Evolutionary conservation across 805 yeast genomes (phyloP), one percentile per base, ranked within the genome.

Genomic region (Kazachstania africana): DNA sequence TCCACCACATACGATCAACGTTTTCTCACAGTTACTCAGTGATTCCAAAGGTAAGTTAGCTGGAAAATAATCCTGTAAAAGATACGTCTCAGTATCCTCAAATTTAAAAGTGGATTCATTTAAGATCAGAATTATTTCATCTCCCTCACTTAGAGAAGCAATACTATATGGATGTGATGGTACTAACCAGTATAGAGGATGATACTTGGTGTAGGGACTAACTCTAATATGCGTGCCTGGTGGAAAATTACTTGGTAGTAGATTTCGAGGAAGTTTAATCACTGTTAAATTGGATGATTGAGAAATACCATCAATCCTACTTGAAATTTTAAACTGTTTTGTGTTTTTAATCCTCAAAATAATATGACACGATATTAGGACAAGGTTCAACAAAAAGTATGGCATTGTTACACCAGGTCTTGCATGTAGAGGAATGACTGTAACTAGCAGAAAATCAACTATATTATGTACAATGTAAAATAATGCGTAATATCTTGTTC

Each of bases 121-220:
- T 18, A 73, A 54, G 10, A 75, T 53, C 35, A 76, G 51, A 26
- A 60, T 63, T 2, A 71, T 47, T 12, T 49, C 36, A 2, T 49
- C 38, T 27, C 68, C 71, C 1, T 50, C 54, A 0, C 66, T 55
- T 1, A 57, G 31, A 2, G 74, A 63, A 0, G 73, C 70, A 9
- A 77, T 59, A 0, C 85, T 74, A 44, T 63, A 79, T 3, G 88
- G 87, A 47, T 78, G 87, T 2, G 78, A 60, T 6, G 88, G 75
- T 4, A 60, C 48, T 2, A 76, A 16, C 68, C 72, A 66, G 32
- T 52, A 61, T 33, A 64, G 48, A 2, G 63, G 63, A 32, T 63
- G 55, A 13, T 33, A 38, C 24, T 45, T 48, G 14, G 57, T 40
- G 16, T 57, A 50, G 8, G 53, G 47, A 3, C 69, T 65, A 2